Conservation (phyloP, 768 basidiomycete species). For the Mycena latifolia region DNA sequence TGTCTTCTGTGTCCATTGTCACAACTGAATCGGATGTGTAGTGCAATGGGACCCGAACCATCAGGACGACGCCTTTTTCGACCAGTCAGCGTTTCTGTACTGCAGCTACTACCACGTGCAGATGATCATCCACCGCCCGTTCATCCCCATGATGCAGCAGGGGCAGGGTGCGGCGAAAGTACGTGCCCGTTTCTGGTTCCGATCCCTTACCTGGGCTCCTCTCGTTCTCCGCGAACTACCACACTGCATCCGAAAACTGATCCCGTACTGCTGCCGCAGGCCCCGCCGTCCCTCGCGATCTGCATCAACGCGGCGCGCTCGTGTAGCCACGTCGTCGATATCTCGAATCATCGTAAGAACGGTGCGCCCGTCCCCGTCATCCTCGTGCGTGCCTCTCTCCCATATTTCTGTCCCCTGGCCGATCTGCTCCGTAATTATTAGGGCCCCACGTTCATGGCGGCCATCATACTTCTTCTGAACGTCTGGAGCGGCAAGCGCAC, state of each 20-base stretch:
- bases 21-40: no score
- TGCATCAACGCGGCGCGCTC: conserved; percentile 66
- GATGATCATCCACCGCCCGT: conserved; percentile 64
- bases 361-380: conserved; percentile 34
- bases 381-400: conserved; percentile 9
- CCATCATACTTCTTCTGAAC: conserved; percentile 38
- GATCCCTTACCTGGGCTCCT: no score
- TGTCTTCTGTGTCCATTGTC: no score
- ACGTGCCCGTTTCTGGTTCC: no score
- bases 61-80: conserved; percentile 49
- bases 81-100: conserved; percentile 54
- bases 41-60: conserved; percentile 59
- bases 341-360: conserved; percentile 37
- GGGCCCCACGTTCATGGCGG: conserved; percentile 47
- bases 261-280: no score
- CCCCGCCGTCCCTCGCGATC: conserved; percentile 61
- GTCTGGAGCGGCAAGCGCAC: conserved; percentile 54
- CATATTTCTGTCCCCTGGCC: not conserved
- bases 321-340: conserved; percentile 57
- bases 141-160: conserved; percentile 50
- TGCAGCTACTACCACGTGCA: conserved; percentile 55
- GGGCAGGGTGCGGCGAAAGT: conserved; percentile 15
- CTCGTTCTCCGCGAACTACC: no score
- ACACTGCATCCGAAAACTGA: no score
- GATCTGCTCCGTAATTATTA: conserved; percentile 34